These are phyloP conservation scores for Phaffomyces thermotolerans DNA, from an alignment of 805 yeast genomes.

Conservation along the genomic window DNA sequence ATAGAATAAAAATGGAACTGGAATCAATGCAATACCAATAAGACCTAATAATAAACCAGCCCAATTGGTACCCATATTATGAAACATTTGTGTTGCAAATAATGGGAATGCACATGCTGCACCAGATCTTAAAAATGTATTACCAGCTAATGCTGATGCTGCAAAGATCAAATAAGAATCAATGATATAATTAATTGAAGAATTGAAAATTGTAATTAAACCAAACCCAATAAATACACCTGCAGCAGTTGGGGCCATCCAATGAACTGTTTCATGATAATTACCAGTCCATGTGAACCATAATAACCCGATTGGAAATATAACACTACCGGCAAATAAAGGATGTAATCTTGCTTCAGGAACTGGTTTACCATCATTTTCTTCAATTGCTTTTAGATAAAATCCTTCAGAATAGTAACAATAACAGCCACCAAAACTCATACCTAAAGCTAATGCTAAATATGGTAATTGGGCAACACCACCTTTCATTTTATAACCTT, in stretches of 20 bases:
- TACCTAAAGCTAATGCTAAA: slow-evolving; percentile 66
- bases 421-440: slow-evolving; percentile 46
- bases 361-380: slow-evolving; percentile 51
- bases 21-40: slow-evolving; percentile 47
- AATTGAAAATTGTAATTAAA: slow-evolving; percentile 56
- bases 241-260: slow-evolving; percentile 73
- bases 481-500: slow-evolving; percentile 51
- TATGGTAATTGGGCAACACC: slow-evolving; percentile 78
- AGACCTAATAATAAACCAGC: slow-evolving; percentile 69
- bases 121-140: slow-evolving; percentile 59
- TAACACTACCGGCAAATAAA: slow-evolving; percentile 62
- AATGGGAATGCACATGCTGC: slow-evolving; percentile 69
- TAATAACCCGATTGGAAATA: slow-evolving; percentile 71
- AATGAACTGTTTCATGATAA: slow-evolving; percentile 61
- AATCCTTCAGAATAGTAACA: slow-evolving; percentile 47
- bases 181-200: slow-evolving; percentile 63
- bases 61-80: slow-evolving; percentile 65
- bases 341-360: slow-evolving; percentile 80
- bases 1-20: slow-evolving; percentile 63
- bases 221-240: slow-evolving; percentile 65
- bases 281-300: slow-evolving; percentile 90
- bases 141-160: slow-evolving; percentile 74
- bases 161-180: slow-evolving; percentile 66
- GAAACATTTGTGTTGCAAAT: slow-evolving; percentile 66
- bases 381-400: slow-evolving; percentile 39